Conservation (phyloP, 768 basidiomycete species). For the Tulasnella sp. region DNA sequence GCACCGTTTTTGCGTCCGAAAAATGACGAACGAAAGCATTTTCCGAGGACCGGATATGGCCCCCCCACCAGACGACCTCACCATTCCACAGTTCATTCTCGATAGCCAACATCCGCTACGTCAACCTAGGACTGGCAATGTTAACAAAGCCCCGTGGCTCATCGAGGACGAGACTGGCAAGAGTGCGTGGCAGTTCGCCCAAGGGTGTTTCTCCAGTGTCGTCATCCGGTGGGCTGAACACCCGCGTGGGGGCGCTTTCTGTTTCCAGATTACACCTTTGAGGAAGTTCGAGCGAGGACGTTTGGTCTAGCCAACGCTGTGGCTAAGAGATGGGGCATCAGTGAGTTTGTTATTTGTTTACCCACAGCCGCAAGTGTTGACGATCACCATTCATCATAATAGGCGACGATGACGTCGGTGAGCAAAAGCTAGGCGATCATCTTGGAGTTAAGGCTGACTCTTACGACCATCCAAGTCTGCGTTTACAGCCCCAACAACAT, state of each 20-base stretch:
- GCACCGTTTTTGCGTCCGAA: neutral
- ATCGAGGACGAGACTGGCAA: constrained; percentile 28
- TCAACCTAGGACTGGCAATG: constrained; percentile 20
- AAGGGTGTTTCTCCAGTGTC: neutral
- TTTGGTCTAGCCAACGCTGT: constrained; percentile 32
- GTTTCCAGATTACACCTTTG: constrained; percentile 20
- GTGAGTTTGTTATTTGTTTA: neutral
- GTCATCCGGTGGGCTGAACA: neutral
- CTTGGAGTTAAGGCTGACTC: constrained; percentile 2
- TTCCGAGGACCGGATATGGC: neutral
- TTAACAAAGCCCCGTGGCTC: constrained; percentile 26
- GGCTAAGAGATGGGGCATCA: constrained; percentile 23
- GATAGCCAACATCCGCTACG: constrained; percentile 30
- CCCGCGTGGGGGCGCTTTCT: neutral
- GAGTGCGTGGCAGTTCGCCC: neutral
- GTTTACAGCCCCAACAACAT: constrained; percentile 28
- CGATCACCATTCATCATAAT: neutral
- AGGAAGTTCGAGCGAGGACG: constrained; percentile 27
- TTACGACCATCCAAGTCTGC: constrained; percentile 12
- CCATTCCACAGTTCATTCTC: constrained; percentile 32
- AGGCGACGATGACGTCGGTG: constrained; percentile 30
- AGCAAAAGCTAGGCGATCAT: constrained; percentile 22
- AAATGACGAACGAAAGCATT: neutral
- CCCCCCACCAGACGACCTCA: constrained; percentile 29
- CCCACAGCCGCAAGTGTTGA: neutral